Evolutionary conservation across 176 grass and related monocot species (phyloP).

Genomic region (Secale cereale): DNA sequence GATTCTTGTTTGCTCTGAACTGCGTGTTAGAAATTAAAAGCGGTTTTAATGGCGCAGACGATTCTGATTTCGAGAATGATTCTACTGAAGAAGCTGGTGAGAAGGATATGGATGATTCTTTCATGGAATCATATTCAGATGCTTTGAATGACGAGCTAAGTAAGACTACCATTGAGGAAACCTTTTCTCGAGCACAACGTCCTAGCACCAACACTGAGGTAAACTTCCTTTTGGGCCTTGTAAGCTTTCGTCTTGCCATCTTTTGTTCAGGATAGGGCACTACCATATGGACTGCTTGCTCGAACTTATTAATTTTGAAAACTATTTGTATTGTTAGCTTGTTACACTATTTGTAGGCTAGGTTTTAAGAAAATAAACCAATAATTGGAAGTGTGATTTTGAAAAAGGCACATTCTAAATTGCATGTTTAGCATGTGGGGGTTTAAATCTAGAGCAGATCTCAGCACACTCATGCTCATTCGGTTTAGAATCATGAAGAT

Average conservation of each 20-base stretch:
- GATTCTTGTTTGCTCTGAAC: conserved; percentile 1
- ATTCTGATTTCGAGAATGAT: conserved; percentile 64
- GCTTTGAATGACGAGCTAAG: conserved; percentile 82
- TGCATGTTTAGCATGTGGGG: background rate
- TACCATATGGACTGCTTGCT: background rate
- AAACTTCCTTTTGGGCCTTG: conserved; percentile 5
- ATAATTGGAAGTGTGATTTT: background rate
- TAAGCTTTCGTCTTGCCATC: no score
- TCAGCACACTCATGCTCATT: background rate
- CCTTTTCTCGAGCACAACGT: conserved; percentile 53
- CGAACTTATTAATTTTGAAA: background rate
- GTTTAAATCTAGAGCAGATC: background rate
- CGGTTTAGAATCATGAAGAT: background rate
- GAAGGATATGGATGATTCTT: conserved; percentile 47
- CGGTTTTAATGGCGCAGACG: conserved; percentile 44
- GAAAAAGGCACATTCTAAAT: background rate
- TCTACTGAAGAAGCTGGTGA: conserved; percentile 51
- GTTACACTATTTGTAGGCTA: background rate
- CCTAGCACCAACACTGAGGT: conserved; percentile 52
- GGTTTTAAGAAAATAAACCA: background rate
- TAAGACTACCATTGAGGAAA: conserved; percentile 71
- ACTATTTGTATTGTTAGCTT: background rate
- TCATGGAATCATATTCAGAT: conserved; percentile 89
- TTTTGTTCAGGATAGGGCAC: background rate
- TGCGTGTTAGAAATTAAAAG: background rate